Evolutionary conservation across 1,139 yeast species (phyloP), one percentile per base, ranked within the genome.

Genomic region (Suhomyces anneliseae): DNA sequence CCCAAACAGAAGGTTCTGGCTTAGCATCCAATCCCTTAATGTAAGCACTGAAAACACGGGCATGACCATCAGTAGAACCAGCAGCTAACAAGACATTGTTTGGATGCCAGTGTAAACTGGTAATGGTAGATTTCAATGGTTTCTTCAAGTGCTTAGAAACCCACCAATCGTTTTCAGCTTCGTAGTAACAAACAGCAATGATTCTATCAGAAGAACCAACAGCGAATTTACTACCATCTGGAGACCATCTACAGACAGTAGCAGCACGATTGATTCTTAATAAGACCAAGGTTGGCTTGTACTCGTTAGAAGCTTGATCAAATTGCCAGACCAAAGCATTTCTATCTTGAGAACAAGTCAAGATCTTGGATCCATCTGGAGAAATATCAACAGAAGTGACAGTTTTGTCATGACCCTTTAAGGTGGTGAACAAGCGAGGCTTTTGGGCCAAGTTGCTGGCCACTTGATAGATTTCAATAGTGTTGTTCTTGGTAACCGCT

Each of bases 91-190:
- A 74, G 15, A 93, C 95, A 56, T 86, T 87, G 68, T 95, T 95
- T 49, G 92, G 93, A 65, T 95, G 99, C 99, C 99, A 95, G 52
- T 86, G 87, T 45, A 93, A 77, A 39, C 88, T 79, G 55, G 93
- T 79, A 56, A 93, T 80, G 38, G 98, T 90, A 9, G 97, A 88
- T 64, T 87, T 86, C 58, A 92, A 77, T 14, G 97, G 97, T 69
- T 89, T 90, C 75, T 90, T 90, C 70, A 95, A 82, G 70, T 93
- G 99, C 70, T 92, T 93, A 19, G 98, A 90, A 44, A 93, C 92
- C 99, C 99, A 95, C 99, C 99, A 95, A 65, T 95, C 96, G 66
- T 93, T 93, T 61, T 92, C 97, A 53, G 79, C 87, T 67, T 95
- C 99, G 66, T 88, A 93, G 70, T 92, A 93, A 72, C 99, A 95